Evolutionary conservation across 371 early-diverging fungal species (phyloP), one percentile per base, ranked within the genome.

Genomic region (Lichtheimia hyalospora): DNA sequence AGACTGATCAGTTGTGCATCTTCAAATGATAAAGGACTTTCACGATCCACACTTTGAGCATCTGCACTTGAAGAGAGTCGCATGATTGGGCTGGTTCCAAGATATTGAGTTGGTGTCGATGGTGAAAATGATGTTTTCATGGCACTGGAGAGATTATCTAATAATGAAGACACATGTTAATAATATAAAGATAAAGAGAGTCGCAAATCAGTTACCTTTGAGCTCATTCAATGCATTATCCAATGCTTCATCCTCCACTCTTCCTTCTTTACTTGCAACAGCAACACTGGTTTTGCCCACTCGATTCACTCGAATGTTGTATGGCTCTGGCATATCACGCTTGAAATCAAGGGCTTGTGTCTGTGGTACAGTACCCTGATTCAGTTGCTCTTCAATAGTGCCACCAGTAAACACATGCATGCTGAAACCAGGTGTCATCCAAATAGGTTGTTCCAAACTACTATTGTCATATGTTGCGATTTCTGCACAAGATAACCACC

Each of bases 401-500:
- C 16, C n/a, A 25, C 7, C 34, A 7, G 34, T 73, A 54, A 40
- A 85, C 5, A 70, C 77, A 54, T 83, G 82, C 50, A 82, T 82
- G 3, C 67, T 64, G 34, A 85, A 80, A 61, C 82, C 83, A 5
- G 69, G 71, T 7, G 66, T 64, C 2, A 69, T 70, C 85, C 85
- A 85, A 18, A 85, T 52, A 13, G 79, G 57, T 2, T 72, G 70
- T 16, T 84, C 74, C 34, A 21, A 74, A 74, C 20, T 6, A 27
- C 13, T 25, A 8, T 41, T 34, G 34, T 55, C 56, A 41, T 82
- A 85, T 0, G 85, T 80, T 5, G 74, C 69, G 34, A 83, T 83
- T 54, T 85, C 85, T 14, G 81, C 82, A 65, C 77, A 73, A 1
- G 82, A 74, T 4, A 83, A 54, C 81, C 82, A 83, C 0, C 70